A percentile compares a stretch with the other conserved stretches of the same genome.
Conservation (phyloP, 176 grass and related monocot species). For the Pontederia paniculata region DNA sequence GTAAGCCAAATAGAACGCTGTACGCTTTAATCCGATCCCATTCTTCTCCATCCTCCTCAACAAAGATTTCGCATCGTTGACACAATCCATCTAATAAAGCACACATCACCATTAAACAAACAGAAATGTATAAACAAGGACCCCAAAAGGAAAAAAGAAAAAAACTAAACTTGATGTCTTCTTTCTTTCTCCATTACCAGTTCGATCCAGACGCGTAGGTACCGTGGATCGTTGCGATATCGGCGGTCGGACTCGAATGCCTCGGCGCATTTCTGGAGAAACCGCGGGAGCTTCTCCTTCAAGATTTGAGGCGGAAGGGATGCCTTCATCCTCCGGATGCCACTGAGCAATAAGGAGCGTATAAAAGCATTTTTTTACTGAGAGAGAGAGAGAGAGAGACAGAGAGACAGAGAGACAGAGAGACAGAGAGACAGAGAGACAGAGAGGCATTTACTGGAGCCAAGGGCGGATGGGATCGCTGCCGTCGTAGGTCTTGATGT, state of each 20-base stretch:
- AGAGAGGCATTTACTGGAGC: slow-evolving; percentile 42
- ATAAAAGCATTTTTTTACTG: slow-evolving; percentile 5
- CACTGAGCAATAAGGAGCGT: slow-evolving; percentile 17
- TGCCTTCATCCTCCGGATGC: slow-evolving; percentile 46
- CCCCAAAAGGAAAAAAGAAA: not conserved
- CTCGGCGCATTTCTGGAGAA: slow-evolving; percentile 88
- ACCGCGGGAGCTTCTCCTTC: slow-evolving; percentile 71
- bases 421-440: too few species aligned
- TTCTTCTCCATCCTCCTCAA: slow-evolving; percentile 81
- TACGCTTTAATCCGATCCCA: slow-evolving; percentile 61
- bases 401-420: too few species aligned
- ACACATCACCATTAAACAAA: not conserved
- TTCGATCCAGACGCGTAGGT: slow-evolving; percentile 79
- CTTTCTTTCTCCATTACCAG: slow-evolving; percentile 26
- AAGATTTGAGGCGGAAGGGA: slow-evolving; percentile 34
- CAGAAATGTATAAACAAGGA: not conserved
- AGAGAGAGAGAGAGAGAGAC: not conserved
- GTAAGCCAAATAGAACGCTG: slow-evolving; percentile 75
- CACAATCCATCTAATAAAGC: slow-evolving; percentile 66
- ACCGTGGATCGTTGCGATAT: slow-evolving; percentile 56
- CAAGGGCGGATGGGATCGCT: slow-evolving; percentile 73
- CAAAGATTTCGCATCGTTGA: slow-evolving; percentile 63
- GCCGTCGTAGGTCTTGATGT: slow-evolving; percentile 57
- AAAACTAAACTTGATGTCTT: not conserved
- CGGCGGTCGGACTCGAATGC: slow-evolving; percentile 50